Evolutionary conservation across 257 asterid species (phyloP), one percentile per base, ranked within the genome.

Genomic region (Misopates orontium): DNA sequence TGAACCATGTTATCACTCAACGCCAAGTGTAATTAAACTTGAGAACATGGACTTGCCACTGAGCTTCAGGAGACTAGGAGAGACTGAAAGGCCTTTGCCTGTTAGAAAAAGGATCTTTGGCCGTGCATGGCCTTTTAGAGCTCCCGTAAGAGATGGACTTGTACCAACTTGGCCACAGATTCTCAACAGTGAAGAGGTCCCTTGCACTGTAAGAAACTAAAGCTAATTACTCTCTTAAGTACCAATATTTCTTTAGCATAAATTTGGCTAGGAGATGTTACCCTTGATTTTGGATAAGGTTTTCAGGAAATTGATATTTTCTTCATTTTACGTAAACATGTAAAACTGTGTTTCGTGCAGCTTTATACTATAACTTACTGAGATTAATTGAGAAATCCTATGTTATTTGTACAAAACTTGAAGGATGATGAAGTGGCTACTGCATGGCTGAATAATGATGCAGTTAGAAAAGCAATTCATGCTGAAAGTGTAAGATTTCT

Each of bases 81-180:
- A 93, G 82, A 93, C 97, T 13, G 84, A 87, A 53, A 87, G 89
- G 83, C 95, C 95, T 52, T 80, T 86, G 69, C 87, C 87, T 8
- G 89, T 90, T 13, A 77, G 99, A 60, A 82, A 78, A 77, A 77
- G 99, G 68, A 86, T 93, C 75, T 93, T 93, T 66, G 99, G 99
- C 0, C 95, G 99, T 50, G 97, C 97, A 14, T 93, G 99, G 99
- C 99, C 99, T 36, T 70, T 78, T 52, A 77, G 94, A 83, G 97
- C 99, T 64, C 95, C 91, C 0, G 99, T 93, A 19, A 82, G 81
- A 81, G 87, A 73, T 8, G 99, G 99, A 49, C 74, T 69, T 60
- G 96, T 93, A 67, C 97, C 97, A 11, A 73, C 84, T 39, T 93
- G 99, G 99, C 96, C 99, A 0, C 76, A 93, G 61, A 87, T 93